Percentiles rank a stretch among this genome's conserved stretches.
phyloP scores from a whole-genome alignment of 176 grass and related monocot species.

The Juncus inflexus region DNA sequence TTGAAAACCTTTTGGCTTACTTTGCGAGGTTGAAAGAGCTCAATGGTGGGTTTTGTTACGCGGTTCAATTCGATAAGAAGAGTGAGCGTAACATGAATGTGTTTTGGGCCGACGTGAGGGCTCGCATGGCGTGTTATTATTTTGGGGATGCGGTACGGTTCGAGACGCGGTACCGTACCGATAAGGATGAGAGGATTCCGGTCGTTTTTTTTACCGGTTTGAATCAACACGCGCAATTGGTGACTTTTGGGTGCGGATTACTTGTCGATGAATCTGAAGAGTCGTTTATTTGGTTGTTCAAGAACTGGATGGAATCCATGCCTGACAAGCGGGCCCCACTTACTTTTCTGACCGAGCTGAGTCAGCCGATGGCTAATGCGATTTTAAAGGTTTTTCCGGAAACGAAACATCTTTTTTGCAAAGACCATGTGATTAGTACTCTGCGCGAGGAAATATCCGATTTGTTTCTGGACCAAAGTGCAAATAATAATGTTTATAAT shows the following conservation, averaged over 20 bases:
- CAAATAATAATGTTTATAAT: constrained; percentile 16
- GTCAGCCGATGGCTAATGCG: constrained; percentile 45
- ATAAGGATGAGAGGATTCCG: constrained; percentile 62
- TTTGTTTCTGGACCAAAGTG: constrained; percentile 36
- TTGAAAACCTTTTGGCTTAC: constrained; percentile 71
- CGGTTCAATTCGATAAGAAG: constrained; percentile 60
- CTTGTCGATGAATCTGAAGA: constrained; percentile 79
- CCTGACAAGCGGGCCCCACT: constrained; percentile 46
- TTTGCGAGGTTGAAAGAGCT: constrained; percentile 53
- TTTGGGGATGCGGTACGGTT: constrained; percentile 82
- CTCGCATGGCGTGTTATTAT: constrained; percentile 82
- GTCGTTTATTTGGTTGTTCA: constrained; percentile 85
- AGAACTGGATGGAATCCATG: constrained; percentile 92
- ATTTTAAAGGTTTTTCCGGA: constrained; percentile 59
- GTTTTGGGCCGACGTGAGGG: constrained; percentile 81
- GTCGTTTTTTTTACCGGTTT: constrained; percentile 80
- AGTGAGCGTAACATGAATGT: constrained; percentile 50
- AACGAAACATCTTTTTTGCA: constrained; percentile 69
- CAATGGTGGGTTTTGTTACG: constrained; percentile 78
- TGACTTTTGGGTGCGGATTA: constrained; percentile 83
- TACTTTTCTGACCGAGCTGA: constrained; percentile 74
- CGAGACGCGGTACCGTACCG: constrained; percentile 53
- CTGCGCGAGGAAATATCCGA: constrained; percentile 52
- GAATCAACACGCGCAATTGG: constrained; percentile 80
- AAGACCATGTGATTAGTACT: constrained; percentile 54